phyloP scores from a whole-genome alignment of 2,329 filamentous ascomycete species.

The Talaromyces verruculosus region DNA sequence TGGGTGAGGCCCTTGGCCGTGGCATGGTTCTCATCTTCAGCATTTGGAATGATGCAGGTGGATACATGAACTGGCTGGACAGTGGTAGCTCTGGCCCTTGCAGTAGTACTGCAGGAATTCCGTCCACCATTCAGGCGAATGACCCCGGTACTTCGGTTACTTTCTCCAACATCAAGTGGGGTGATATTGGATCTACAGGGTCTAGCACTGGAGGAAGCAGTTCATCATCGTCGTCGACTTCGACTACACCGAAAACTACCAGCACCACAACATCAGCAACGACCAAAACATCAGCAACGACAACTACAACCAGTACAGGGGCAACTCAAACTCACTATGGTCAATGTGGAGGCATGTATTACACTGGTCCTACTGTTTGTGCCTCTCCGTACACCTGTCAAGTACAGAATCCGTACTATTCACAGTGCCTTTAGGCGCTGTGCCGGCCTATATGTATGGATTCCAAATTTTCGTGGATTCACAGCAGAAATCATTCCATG shows the following conservation, averaged over 20 bases:
- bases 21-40: constrained; percentile 66
- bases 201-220: constrained; percentile 29
- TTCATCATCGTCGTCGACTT: background rate
- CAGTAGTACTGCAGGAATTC: constrained; percentile 53
- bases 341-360: constrained; percentile 33
- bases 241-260: background rate
- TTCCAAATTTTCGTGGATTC: background rate
- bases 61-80: constrained; percentile 75
- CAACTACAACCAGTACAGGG: background rate
- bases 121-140: constrained; percentile 50
- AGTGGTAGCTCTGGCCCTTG: constrained; percentile 64
- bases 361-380: constrained; percentile 32
- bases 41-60: constrained; percentile 60
- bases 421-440: constrained; percentile 28
- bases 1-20: constrained; percentile 56
- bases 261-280: background rate
- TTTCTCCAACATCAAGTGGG: constrained; percentile 62
- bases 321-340: constrained; percentile 24
- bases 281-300: background rate
- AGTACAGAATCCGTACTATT: constrained; percentile 32
- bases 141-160: constrained; percentile 53
- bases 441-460: background rate
- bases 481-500: background rate
- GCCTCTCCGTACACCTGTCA: constrained; percentile 31
- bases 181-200: constrained; percentile 55